Base-by-base conservation (phyloP, 495 filamentous ascomycete genomes). In the Xylaria scruposa region DNA sequence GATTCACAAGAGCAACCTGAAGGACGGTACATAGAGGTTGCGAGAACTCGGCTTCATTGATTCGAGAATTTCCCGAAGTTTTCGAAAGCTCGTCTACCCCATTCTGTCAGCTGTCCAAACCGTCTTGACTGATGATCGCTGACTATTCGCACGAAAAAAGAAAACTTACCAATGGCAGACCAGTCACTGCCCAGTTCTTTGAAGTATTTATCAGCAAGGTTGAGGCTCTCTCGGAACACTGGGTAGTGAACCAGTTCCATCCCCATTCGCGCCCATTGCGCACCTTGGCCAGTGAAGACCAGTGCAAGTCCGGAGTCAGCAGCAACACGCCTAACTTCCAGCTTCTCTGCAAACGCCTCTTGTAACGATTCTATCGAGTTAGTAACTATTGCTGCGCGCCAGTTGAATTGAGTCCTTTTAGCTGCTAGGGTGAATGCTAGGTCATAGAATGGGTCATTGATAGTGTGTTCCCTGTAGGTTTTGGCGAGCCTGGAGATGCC, bases 1-100 rank as follows among this genome's bases (percentile, higher is more conserved):
- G 67, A 26, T 87, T 81, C 0, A 88, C 85, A 12, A 91, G 74
- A 2, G 83, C 82, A 24, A 86, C 70, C 66, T 87, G 85, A 8
- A 87, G 58, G 10, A 80, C 80, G 5, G 82, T 85, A 70, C 82
- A 88, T 46, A 81, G 70, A 9, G 84, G 77, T 72, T 86, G 84
- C 26, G 81, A 81, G 65, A 83, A 78, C 74, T 78, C 60, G 0
- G 84, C 80, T 58, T 81, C 73, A 68, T 83, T 82, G 19, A 89
- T 75, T 26, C 73, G 44, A 24, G 70, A 67, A 24, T 46, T 47
- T 5, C 21, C 13, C 33, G 17, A 49, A 33, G 51, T 26, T 13
- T 69, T 68, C 7, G 17, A 36, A 19, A 73, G 71, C 49, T 73
- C 71, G 9, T 68, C 65, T 56, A 53, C 33, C 31, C 51, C 51